phyloP scores from a whole-genome alignment of 1,284 basidiomycete species.

The Sporisorium iseilematis-ciliati region DNA sequence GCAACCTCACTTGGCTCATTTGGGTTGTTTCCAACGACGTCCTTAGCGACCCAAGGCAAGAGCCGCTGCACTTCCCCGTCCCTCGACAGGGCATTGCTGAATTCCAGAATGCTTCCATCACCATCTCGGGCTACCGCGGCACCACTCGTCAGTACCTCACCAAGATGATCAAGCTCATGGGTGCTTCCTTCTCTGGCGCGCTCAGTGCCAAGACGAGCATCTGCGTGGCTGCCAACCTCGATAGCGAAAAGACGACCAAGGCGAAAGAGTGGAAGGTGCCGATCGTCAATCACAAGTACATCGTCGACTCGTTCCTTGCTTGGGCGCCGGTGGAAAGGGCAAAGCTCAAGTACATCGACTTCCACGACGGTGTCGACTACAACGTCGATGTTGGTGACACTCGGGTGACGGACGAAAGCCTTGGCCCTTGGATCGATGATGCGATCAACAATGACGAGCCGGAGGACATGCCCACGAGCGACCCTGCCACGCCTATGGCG shows the following conservation, averaged over 20 bases:
- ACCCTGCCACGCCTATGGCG: constrained; percentile 14
- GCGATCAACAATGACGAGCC: constrained; percentile 49
- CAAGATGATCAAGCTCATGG: constrained; percentile 81
- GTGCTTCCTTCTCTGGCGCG: constrained; percentile 82
- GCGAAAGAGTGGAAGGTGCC: constrained; percentile 84
- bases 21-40: constrained; percentile 78
- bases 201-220: constrained; percentile 79
- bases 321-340: constrained; percentile 39
- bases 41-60: constrained; percentile 78
- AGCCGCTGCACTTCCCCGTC: constrained; percentile 75
- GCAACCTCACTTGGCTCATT: constrained; percentile 84
- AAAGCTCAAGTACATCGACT: constrained; percentile 51
- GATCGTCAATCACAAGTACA: constrained; percentile 87
- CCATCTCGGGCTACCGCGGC: constrained; percentile 88
- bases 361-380: constrained; percentile 38
- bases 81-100: constrained; percentile 71
- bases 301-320: constrained; percentile 82
- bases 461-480: constrained; percentile 36
- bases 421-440: constrained; percentile 49
- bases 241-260: constrained; percentile 80
- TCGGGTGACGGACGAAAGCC: constrained; percentile 41
- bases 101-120: constrained; percentile 76
- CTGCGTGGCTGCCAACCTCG: constrained; percentile 83
- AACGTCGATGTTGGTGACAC: constrained; percentile 32
- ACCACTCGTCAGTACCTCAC: constrained; percentile 86